Evolutionary conservation across 2,329 filamentous ascomycete genomes (phyloP).

Genomic region (Cladobotryum protrusum): DNA sequence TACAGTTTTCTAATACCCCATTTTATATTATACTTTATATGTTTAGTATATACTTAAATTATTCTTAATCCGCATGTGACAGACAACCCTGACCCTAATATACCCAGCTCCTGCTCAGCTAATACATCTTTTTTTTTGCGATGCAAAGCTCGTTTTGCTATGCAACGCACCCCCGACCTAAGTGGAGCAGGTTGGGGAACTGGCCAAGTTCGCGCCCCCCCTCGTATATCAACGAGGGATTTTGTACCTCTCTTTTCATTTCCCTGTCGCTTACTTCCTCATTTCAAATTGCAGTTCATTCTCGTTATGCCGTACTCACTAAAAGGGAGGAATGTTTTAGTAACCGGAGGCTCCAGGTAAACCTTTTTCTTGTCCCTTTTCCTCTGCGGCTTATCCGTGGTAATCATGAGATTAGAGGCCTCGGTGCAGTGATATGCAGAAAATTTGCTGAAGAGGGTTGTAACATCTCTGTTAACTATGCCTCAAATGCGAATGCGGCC

Average conservation of each 20-base stretch:
- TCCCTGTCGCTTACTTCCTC: too few species aligned
- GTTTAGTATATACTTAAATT: background rate
- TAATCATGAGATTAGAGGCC: background rate
- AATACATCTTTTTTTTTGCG: background rate
- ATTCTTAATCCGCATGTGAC: too few species aligned
- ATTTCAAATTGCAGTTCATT: too few species aligned
- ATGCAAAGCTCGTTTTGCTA: background rate
- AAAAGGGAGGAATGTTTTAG: conserved; percentile 6
- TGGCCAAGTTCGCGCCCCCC: too few species aligned
- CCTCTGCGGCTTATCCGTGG: too few species aligned
- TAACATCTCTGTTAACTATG: conserved; percentile 6
- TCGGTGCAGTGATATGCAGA: conserved; percentile 5
- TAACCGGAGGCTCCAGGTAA: conserved; percentile 6
- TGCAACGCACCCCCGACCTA: background rate
- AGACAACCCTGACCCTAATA: too few species aligned
- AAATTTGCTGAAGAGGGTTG: conserved; percentile 7
- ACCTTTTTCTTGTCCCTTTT: too few species aligned
- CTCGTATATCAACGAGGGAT: too few species aligned
- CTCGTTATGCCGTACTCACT: conserved; percentile 4
- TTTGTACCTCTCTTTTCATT: too few species aligned
- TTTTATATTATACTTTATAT: background rate
- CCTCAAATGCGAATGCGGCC: conserved; percentile 2
- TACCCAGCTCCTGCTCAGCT: background rate
- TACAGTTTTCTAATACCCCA: background rate
- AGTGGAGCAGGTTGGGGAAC: background rate